Percentiles rank a stretch among this genome's conserved stretches.
These are phyloP conservation scores for Cyphellophora europaea DNA, from an alignment of 2,329 filamentous ascomycete genomes.

Conservation along the genomic window DNA sequence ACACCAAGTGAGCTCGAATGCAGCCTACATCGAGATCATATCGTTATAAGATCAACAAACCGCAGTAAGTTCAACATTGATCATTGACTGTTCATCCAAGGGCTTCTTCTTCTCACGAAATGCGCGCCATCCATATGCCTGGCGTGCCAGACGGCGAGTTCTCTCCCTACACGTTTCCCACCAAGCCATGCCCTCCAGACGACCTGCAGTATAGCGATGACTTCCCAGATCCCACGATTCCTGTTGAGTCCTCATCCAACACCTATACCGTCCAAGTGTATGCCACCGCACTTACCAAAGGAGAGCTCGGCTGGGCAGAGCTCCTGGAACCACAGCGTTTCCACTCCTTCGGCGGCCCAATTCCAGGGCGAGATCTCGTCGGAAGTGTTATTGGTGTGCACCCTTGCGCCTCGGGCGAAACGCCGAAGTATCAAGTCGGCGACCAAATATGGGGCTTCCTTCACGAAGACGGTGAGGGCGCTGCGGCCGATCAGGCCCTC, in stretches of 20 bases:
- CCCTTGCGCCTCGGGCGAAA: slow-evolving; percentile 20
- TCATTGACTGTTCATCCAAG: no score
- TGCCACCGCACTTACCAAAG: slow-evolving; percentile 29
- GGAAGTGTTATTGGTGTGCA: slow-evolving; percentile 24
- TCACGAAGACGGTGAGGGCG: slow-evolving; percentile 28
- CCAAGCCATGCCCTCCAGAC: slow-evolving; percentile 16
- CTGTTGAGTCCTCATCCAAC: slow-evolving; percentile 18
- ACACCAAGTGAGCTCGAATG: no score
- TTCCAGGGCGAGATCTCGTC: slow-evolving; percentile 32
- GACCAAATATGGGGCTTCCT: slow-evolving; percentile 31
- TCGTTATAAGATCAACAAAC: no score
- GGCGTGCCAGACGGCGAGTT: slow-evolving; percentile 2
- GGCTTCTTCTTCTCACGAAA: no score
- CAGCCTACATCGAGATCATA: no score
- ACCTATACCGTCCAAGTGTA: slow-evolving; percentile 33
- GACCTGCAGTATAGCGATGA: slow-evolving; percentile 24
- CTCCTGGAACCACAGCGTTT: slow-evolving; percentile 17
- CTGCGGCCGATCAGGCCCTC: slow-evolving; percentile 31
- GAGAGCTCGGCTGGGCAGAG: slow-evolving; percentile 24
- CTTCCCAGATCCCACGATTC: slow-evolving; percentile 25
- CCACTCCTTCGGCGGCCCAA: slow-evolving; percentile 23
- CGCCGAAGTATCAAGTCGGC: slow-evolving; percentile 29
- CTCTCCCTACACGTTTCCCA: slow-evolving; percentile 7
- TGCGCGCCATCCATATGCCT: slow-evolving; percentile 8
- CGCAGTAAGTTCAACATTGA: no score